Conservation (phyloP, 1,284 basidiomycete species). For the Taiwanofungus camphoratus region DNA sequence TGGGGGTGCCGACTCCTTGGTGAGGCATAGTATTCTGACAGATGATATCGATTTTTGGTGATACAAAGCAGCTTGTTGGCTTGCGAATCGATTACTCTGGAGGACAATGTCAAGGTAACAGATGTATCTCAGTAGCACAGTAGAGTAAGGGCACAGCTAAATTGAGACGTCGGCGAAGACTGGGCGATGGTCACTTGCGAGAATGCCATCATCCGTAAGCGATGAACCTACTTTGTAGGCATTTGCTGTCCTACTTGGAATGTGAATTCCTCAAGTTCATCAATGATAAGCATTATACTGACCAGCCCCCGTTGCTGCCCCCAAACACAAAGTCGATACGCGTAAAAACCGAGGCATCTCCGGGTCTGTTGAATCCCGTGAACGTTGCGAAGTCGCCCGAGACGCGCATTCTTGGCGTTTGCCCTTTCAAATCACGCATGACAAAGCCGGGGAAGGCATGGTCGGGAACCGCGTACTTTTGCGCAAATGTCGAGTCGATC, state of each 20-base stretch:
- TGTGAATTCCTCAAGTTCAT: constrained; percentile 1
- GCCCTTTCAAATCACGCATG: constrained; percentile 40
- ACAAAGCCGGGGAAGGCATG: constrained; percentile 33
- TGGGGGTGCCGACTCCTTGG: no score
- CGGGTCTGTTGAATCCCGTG: constrained; percentile 42
- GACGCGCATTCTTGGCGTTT: constrained; percentile 36
- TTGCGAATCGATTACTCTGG: no score
- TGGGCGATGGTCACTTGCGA: constrained; percentile 52
- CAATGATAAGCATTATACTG: constrained; percentile 18
- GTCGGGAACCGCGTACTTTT: constrained; percentile 33
- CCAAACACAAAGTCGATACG: constrained; percentile 54
- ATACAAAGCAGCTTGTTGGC: no score
- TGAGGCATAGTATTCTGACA: no score
- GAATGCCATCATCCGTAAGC: constrained; percentile 47
- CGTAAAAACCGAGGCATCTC: constrained; percentile 33
- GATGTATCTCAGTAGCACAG: no score
- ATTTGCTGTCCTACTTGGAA: constrained; percentile 32
- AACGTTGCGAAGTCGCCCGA: constrained; percentile 50
- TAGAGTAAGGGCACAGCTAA: no score
- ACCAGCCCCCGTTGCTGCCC: constrained; percentile 44
- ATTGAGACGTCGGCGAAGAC: constrained; percentile 37
- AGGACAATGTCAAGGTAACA: no score
- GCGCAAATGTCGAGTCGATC: constrained; percentile 39
- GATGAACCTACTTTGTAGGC: constrained; percentile 38
- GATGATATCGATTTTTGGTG: no score